These are phyloP conservation scores for Paramecium sonneborni DNA, from an alignment of 73 alveolate species.

Conservation along the genomic window DNA sequence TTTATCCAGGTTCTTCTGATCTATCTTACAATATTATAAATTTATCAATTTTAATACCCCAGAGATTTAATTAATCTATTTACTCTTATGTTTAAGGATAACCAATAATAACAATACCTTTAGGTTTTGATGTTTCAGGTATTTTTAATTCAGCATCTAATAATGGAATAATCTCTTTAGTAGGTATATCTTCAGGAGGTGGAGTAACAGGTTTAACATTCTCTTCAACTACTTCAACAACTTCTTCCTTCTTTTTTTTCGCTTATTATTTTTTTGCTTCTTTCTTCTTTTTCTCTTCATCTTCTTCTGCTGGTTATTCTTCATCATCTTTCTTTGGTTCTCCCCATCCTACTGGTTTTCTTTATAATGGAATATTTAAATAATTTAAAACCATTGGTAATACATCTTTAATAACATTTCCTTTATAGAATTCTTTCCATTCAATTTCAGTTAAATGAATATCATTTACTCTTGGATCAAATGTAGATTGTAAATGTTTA, in stretches of 20 bases:
- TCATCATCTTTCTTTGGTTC: constrained; percentile 67
- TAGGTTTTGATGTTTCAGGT: constrained; percentile 65
- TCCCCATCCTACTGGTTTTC: constrained; percentile 71
- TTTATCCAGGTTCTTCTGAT: constrained; percentile 86
- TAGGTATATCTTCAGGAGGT: constrained; percentile 71
- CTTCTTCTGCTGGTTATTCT: constrained; percentile 73
- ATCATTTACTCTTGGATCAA: constrained; percentile 65
- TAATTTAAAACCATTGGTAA: constrained; percentile 79
- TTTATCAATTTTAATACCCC: constrained; percentile 82
- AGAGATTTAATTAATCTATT: constrained; percentile 78
- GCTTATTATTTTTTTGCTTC: constrained; percentile 75
- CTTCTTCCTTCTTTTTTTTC: constrained; percentile 80
- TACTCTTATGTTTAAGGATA: constrained; percentile 86
- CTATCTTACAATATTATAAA: constrained; percentile 78
- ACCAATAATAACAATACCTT: constrained; percentile 81
- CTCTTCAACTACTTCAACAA: constrained; percentile 77
- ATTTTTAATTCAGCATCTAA: constrained; percentile 14
- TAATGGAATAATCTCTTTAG: constrained; percentile 58
- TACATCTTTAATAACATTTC: constrained; percentile 75
- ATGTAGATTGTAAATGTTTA: constrained; percentile 73
- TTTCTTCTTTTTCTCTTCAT: constrained; percentile 75
- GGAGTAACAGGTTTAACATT: constrained; percentile 73
- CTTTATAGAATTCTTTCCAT: constrained; percentile 71
- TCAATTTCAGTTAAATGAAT: constrained; percentile 80
- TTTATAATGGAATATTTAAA: constrained; percentile 68